Base-by-base conservation (phyloP, 2,329 filamentous ascomycete species). In the Beauveria pseudobassiana region DNA sequence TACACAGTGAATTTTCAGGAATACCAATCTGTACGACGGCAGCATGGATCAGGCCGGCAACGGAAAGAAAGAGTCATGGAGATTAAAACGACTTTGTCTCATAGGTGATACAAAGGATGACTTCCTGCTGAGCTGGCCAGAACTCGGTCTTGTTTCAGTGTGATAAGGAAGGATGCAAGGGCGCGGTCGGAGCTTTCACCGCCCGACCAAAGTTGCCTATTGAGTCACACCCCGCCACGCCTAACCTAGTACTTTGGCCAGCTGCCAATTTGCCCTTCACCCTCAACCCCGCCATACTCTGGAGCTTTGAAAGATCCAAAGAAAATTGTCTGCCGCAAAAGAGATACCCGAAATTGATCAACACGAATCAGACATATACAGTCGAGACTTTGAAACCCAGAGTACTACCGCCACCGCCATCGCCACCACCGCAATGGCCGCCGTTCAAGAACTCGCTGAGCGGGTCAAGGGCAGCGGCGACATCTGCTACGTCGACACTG, bases 401-500 rank as follows among this genome's bases (percentile, higher is more conserved):
- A 53, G 14, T 40, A 38, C 34, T 18, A 20, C 42, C 22, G 26
- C 26, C 51, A 20, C n/a, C 50, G 57, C 62, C 50, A 51, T 18
- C 45, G 57, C 59, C 50, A 51, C 26, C 51, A 16, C 22, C 50
- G 54, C 62, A 45, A 51, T 80, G 77, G 72, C 77, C 58, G 73
- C 75, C 63, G 68, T 77, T 48, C 77, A 80, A 69, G 79, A 82
- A 64, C 76, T 82, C 68, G 78, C 80, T 67, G 77, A 81, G 65
- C 76, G 80, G 71, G 72, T 75, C 68, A 82, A 80, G 73, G 70
- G 73, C 67, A 72, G 73, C 68, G 72, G 73, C 69, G 72, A 74
- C 18, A 78, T 59, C 61, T 81, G 89, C 74, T 91, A 93, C 78
- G 82, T 96, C 71, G 91, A 96, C 79, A 89, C 91, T 72, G 89